Evolutionary conservation across 2,329 filamentous ascomycete species (phyloP).

Genomic region (Diaporthe humulicola): DNA sequence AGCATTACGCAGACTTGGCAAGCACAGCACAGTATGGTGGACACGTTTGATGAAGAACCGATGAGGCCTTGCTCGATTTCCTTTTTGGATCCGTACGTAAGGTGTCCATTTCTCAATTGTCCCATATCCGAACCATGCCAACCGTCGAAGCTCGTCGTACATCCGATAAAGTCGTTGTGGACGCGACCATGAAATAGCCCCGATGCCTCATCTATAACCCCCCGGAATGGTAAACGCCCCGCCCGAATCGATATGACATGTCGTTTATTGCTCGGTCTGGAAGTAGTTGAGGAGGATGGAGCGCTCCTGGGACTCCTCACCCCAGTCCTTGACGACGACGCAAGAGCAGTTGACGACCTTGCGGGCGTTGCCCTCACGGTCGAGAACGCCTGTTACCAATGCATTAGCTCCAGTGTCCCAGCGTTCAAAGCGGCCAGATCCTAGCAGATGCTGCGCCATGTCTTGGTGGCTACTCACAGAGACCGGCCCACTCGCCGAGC

Average conservation of each 20-base stretch:
- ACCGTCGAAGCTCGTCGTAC: slow-evolving; percentile 61
- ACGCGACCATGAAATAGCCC: slow-evolving; percentile 49
- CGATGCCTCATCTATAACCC: slow-evolving; percentile 54
- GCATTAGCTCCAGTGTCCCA: slow-evolving; percentile 11
- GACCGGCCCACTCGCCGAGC: slow-evolving; percentile 99
- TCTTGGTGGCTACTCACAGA: slow-evolving; percentile 81
- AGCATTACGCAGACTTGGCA: background rate
- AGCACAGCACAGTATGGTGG: background rate
- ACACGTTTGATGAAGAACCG: slow-evolving; percentile 37
- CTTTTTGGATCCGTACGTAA: slow-evolving; percentile 52
- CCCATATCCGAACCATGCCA: slow-evolving; percentile 58
- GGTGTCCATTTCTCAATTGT: slow-evolving; percentile 47
- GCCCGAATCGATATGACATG: slow-evolving; percentile 48
- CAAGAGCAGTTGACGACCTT: slow-evolving; percentile 99
- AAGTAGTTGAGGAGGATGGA: slow-evolving; percentile 99
- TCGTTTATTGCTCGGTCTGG: slow-evolving; percentile 84
- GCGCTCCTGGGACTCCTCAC: slow-evolving; percentile 99
- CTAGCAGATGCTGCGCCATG: background rate
- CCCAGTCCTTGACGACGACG: slow-evolving; percentile 99
- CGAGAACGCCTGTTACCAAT: slow-evolving; percentile 83
- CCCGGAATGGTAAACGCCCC: slow-evolving; percentile 40
- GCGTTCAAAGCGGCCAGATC: background rate
- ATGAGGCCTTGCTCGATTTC: slow-evolving; percentile 49
- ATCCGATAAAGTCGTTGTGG: slow-evolving; percentile 54
- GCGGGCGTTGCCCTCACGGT: slow-evolving; percentile 98